Percentiles rank a stretch among this genome's conserved stretches.
These are phyloP conservation scores for Rosa multiflora DNA, from an alignment of 306 rosid genomes.

Conservation along the genomic window DNA sequence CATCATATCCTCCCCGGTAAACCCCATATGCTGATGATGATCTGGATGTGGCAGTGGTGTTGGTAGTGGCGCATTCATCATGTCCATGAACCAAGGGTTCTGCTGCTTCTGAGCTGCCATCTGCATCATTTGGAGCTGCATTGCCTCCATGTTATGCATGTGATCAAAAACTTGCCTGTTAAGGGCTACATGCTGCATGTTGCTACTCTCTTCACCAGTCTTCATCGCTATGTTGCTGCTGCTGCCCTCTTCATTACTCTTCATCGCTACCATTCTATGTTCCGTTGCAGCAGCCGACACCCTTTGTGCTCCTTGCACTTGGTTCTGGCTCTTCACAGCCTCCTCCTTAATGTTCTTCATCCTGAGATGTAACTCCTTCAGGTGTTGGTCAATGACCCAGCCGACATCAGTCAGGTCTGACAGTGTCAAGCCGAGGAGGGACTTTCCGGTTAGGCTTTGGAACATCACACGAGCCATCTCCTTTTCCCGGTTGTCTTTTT, in stretches of 20 bases:
- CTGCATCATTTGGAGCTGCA: conserved; percentile 13
- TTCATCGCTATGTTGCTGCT: background rate
- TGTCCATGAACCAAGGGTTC: conserved; percentile 15
- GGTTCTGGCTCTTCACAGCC: background rate
- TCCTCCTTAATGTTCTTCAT: conserved; percentile 11
- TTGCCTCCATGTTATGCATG: conserved; percentile 1
- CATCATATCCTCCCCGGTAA: conserved; percentile 28
- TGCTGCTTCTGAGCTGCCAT: background rate
- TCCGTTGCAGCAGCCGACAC: background rate
- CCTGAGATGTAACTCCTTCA: conserved; percentile 24
- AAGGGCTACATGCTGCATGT: background rate
- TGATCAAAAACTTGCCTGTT: background rate
- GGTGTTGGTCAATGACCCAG: conserved; percentile 27
- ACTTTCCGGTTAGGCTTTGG: conserved; percentile 15
- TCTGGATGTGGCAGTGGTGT: background rate
- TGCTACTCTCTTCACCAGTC: background rate
- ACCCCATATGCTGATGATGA: conserved; percentile 8
- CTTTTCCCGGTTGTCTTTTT: too few relatives aligned
- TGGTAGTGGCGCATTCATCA: conserved; percentile 6
- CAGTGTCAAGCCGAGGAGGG: conserved; percentile 19
- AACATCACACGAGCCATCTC: too few relatives aligned
- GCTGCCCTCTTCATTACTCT: background rate
- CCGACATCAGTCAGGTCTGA: conserved; percentile 31
- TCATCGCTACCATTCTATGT: background rate
- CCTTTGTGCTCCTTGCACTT: background rate